Evolutionary conservation across 2,329 filamentous ascomycete species (phyloP).

Genomic region (Zelopaecilomyces penicillatus): DNA sequence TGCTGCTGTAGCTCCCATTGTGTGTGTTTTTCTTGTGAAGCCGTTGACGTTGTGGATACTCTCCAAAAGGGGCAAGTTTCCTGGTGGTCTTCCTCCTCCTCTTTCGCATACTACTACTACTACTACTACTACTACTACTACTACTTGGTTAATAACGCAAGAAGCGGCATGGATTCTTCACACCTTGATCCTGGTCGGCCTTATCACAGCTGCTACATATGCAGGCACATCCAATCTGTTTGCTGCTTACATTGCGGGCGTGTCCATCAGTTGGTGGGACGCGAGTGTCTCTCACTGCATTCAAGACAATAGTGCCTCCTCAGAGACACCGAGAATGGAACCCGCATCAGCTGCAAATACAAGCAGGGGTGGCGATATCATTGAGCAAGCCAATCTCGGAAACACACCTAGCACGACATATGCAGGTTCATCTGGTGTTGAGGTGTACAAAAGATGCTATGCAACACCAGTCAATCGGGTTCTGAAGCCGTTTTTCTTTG

Average conservation of each 20-base stretch:
- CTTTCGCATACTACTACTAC: too few species aligned
- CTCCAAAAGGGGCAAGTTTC: constrained; percentile 12
- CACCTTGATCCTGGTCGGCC: constrained; percentile 38
- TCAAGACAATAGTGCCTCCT: background rate
- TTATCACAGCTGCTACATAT: constrained; percentile 45
- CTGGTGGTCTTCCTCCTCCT: too few species aligned
- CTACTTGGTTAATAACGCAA: constrained; percentile 2
- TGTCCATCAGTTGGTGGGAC: constrained; percentile 53
- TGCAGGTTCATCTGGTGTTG: constrained; percentile 1
- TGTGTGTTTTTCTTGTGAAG: constrained; percentile 35
- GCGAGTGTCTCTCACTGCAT: constrained; percentile 19
- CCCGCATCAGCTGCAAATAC: too few species aligned
- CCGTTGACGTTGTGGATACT: constrained; percentile 27
- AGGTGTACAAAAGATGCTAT: constrained; percentile 34
- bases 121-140: too few species aligned
- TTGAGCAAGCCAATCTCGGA: too few species aligned
- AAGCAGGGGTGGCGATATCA: too few species aligned
- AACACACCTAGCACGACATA: background rate
- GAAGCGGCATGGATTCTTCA: constrained; percentile 35
- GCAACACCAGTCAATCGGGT: constrained; percentile 35
- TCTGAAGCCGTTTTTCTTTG: constrained; percentile 67
- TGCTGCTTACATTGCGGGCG: constrained; percentile 55
- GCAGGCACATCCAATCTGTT: constrained; percentile 56
- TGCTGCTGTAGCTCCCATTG: constrained; percentile 36
- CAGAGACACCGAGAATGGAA: background rate